phyloP scores from a whole-genome alignment of 305 asterid genomes.

The Salvia sclarea region DNA sequence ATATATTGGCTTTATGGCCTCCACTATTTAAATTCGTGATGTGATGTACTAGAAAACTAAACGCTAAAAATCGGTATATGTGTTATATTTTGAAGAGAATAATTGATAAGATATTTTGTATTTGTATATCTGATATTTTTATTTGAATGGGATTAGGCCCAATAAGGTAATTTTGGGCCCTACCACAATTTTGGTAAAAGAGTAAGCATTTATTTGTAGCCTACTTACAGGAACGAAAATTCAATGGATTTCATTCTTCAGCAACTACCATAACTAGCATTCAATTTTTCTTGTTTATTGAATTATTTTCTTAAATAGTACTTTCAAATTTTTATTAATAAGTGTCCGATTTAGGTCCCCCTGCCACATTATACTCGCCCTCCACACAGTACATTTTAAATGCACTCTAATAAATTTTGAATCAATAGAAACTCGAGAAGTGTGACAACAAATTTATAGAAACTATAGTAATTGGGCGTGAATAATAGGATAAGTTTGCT shows the following conservation, averaged over 20 bases:
- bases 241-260: neutral
- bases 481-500: no score
- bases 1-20: no score
- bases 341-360: neutral
- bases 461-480: no score
- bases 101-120: neutral
- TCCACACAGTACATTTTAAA: neutral
- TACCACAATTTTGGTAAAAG: neutral
- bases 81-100: neutral
- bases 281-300: neutral
- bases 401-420: neutral
- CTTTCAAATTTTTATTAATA: no score
- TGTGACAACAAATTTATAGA: neutral
- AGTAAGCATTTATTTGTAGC: neutral
- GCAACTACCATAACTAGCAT: neutral
- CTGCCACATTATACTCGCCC: neutral
- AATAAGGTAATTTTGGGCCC: neutral
- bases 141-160: neutral
- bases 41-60: no score
- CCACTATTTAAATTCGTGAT: no score
- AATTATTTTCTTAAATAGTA: no score
- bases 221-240: neutral
- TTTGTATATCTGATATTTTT: neutral
- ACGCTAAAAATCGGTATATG: no score
- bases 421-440: neutral